These are phyloP conservation scores for Lactarius pseudohatsudake DNA, from an alignment of 768 basidiomycete species.

Conservation along the genomic window DNA sequence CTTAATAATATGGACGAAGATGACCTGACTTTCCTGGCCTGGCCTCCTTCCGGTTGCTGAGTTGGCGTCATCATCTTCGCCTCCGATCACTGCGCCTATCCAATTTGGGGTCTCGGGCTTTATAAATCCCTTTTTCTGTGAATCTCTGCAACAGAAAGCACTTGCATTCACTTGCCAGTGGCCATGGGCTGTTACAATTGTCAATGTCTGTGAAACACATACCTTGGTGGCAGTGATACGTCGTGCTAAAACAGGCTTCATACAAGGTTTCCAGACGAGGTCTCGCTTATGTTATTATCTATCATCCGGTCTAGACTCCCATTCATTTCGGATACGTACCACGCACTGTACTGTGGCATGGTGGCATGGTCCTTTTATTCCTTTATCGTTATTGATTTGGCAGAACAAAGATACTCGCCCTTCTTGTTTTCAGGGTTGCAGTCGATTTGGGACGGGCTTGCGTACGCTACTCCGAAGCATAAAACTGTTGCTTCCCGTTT, in stretches of 20 bases:
- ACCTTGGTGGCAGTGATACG: background rate
- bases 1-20: constrained; percentile 3
- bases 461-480: background rate
- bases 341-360: background rate
- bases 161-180: background rate
- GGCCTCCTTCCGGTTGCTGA: background rate
- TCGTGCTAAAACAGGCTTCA: background rate
- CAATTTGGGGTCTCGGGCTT: background rate
- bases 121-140: background rate
- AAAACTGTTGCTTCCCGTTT: background rate
- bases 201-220: background rate
- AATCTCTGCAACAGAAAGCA: background rate
- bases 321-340: background rate
- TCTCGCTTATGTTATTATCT: background rate
- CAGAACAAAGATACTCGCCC: background rate
- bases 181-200: background rate
- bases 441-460: background rate
- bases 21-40: constrained; percentile 2
- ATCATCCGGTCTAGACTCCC: background rate
- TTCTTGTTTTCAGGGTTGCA: background rate
- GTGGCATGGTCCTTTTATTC: background rate
- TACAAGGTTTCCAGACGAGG: background rate
- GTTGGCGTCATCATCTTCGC: constrained; percentile 3
- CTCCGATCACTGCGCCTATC: background rate
- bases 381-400: background rate